A percentile compares a stretch with the other conserved stretches of the same genome.
These are phyloP conservation scores for Kockiozyma suomiensis DNA, from an alignment of 805 yeast species.

Conservation along the genomic window DNA sequence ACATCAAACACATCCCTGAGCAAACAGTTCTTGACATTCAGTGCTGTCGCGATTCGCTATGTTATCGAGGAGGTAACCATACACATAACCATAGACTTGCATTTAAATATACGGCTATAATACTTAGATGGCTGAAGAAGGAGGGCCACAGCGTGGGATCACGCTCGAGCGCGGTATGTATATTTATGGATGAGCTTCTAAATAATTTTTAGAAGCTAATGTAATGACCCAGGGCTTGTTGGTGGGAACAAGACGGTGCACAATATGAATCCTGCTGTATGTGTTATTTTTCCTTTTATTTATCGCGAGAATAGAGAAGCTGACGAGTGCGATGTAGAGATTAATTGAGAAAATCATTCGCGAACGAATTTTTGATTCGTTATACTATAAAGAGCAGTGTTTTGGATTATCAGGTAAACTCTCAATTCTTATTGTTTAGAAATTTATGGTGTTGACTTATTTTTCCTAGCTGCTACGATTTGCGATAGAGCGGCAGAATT, in stretches of 20 bases:
- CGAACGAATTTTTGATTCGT: slow-evolving; percentile 58
- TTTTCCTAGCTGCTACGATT: slow-evolving; percentile 47
- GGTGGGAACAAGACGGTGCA: slow-evolving; percentile 24
- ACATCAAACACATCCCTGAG: background rate
- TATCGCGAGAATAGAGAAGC: background rate
- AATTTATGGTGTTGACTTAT: too few relatives aligned
- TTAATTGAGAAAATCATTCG: slow-evolving; percentile 61
- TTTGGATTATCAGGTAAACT: slow-evolving; percentile 48
- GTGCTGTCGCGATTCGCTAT: background rate
- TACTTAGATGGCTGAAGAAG: slow-evolving; percentile 13
- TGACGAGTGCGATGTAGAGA: slow-evolving; percentile 3
- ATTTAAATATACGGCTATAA: too few relatives aligned
- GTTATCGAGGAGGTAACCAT: background rate
- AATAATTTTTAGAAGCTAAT: background rate
- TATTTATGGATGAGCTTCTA: too few relatives aligned
- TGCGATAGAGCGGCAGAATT: slow-evolving; percentile 53
- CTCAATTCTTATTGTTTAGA: too few relatives aligned
- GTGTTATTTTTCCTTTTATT: too few relatives aligned
- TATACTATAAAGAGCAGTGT: slow-evolving; percentile 62
- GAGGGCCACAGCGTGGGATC: slow-evolving; percentile 22
- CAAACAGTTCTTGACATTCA: too few relatives aligned
- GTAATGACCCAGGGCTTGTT: slow-evolving; percentile 21
- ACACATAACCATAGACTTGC: too few relatives aligned
- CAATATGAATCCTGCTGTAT: slow-evolving; percentile 29
- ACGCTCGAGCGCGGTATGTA: slow-evolving; percentile 29